These are phyloP conservation scores for Lachnellula cervina DNA, from an alignment of 2,329 filamentous ascomycete genomes.

Conservation along the genomic window DNA sequence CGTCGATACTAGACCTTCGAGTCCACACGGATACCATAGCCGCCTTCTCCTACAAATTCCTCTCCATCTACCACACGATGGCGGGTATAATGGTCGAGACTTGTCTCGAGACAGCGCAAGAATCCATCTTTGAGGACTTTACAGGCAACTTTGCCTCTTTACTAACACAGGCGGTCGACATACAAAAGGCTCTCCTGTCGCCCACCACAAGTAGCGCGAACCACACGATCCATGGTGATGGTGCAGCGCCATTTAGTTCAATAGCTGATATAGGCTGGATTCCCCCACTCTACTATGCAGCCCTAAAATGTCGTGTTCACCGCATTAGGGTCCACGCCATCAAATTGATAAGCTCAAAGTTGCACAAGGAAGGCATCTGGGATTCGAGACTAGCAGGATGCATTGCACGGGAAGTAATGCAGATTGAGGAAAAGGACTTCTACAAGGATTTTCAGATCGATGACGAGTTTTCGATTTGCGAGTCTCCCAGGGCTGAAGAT, in stretches of 20 bases:
- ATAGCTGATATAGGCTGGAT: conserved; percentile 42
- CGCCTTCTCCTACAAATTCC: conserved; percentile 25
- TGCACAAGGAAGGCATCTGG: conserved; percentile 41
- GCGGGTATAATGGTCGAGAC: conserved; percentile 39
- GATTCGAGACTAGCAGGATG: conserved; percentile 31
- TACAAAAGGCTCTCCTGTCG: neutral
- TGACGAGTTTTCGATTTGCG: conserved; percentile 11
- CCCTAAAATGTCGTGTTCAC: conserved; percentile 43
- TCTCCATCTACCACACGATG: conserved; percentile 40
- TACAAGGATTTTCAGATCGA: conserved; percentile 13
- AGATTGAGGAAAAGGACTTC: conserved; percentile 35
- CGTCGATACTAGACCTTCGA: neutral
- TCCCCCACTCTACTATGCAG: conserved; percentile 41
- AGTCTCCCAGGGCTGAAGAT: conserved; percentile 5
- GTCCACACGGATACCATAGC: conserved; percentile 1
- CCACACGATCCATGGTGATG: conserved; percentile 9
- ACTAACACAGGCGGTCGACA: conserved; percentile 20
- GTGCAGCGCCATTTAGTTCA: conserved; percentile 30
- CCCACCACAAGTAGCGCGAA: neutral
- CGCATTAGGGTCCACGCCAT: conserved; percentile 38
- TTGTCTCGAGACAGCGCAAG: conserved; percentile 30
- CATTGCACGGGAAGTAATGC: conserved; percentile 35
- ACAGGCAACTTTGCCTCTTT: conserved; percentile 32
- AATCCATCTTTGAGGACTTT: conserved; percentile 36
- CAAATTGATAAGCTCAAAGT: conserved; percentile 27